A percentile compares a stretch with the other conserved stretches of the same genome.
Evolutionary conservation across 192 early-diverging fungal species (phyloP).

Genomic region (Globomyces pollinis-pini): DNA sequence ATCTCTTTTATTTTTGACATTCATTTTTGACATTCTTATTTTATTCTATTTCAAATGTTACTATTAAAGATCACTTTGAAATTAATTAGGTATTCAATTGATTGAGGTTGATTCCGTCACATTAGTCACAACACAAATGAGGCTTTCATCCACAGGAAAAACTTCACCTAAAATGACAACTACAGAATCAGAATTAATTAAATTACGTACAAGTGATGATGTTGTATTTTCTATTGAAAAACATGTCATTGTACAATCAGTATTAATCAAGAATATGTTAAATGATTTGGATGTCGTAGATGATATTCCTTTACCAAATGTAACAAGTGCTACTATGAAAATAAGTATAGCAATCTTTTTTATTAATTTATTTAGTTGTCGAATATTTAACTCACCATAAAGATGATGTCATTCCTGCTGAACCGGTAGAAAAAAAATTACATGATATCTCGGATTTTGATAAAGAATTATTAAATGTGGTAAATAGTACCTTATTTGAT

Average conservation of each 20-base stretch:
- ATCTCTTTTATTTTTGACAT: too few relatives aligned
- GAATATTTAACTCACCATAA: slow-evolving; percentile 87
- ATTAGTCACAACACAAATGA: too few relatives aligned
- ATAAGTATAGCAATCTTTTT: slow-evolving; percentile 36
- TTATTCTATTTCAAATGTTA: too few relatives aligned
- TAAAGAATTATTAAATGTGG: slow-evolving; percentile 83
- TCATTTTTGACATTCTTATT: too few relatives aligned
- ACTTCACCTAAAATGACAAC: too few relatives aligned
- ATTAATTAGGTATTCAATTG: too few relatives aligned
- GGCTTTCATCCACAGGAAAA: too few relatives aligned
- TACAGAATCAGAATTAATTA: too few relatives aligned
- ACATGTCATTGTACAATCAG: slow-evolving; percentile 58
- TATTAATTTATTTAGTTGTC: slow-evolving; percentile 63
- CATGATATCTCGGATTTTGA: slow-evolving; percentile 85
- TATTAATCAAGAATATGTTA: slow-evolving; percentile 72
- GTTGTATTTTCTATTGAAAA: slow-evolving; percentile 47
- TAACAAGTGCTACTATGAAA: slow-evolving; percentile 76
- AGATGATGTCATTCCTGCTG: slow-evolving; percentile 38
- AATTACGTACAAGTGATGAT: slow-evolving; percentile 20
- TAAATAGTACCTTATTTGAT: slow-evolving; percentile 74
- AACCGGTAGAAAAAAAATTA: slow-evolving; percentile 47
- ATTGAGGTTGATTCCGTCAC: too few relatives aligned
- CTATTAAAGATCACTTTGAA: too few relatives aligned
- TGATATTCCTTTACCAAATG: slow-evolving; percentile 82
- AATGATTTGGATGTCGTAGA: slow-evolving; percentile 66